Base-by-base conservation (phyloP, 108 stramenopile genomes). In the Pseudonitzschia multiseries region DNA sequence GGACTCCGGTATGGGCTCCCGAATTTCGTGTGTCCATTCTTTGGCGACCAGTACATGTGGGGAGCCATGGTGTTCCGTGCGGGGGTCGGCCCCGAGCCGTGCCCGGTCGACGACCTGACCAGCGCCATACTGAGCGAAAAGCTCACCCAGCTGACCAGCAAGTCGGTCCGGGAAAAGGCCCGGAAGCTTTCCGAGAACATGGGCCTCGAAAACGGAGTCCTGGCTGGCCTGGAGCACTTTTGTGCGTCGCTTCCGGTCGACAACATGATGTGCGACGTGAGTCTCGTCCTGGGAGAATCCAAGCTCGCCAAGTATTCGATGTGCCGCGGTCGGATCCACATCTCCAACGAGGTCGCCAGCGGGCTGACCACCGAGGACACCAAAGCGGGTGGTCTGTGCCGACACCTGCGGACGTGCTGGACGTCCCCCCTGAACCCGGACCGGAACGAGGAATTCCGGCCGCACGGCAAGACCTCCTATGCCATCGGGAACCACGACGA, bases 21-120 rank as follows among this genome's bases (percentile, higher is more conserved):
- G 8, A 87, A 87, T 17, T 68, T 95, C 22, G 79, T 95, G 27
- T 86, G 90, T 68, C 94, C 94, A 6, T 89, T 95, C 64, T 91
- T 91, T 81, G 90, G 78, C 20, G 90, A 91, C 72, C 90, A 91
- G 70, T 84, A 73, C 77, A 88, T 91, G 85, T 91, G 90, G 90
- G 87, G 84, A 31, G 84, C 80, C 28, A 83, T 91, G 71, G 86
- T 86, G 20, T 64, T 79, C 46, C 78, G 83, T 0, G 86, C 86
- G 0, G 87, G 84, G 3, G 87, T 88, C 10, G 90, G 90, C 22
- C 90, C 90, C 32, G 52, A 77, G 42, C 85, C 87, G 10, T 83
- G 83, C 46, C 87, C 87, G 3, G 79, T 87, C 27, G 74, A 64
- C 57, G 57, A 81, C 42, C 69, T 91, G 46, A 88, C 86, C 0